phyloP scores from a whole-genome alignment of 257 asterid species.

The Lavandula angustifolia region DNA sequence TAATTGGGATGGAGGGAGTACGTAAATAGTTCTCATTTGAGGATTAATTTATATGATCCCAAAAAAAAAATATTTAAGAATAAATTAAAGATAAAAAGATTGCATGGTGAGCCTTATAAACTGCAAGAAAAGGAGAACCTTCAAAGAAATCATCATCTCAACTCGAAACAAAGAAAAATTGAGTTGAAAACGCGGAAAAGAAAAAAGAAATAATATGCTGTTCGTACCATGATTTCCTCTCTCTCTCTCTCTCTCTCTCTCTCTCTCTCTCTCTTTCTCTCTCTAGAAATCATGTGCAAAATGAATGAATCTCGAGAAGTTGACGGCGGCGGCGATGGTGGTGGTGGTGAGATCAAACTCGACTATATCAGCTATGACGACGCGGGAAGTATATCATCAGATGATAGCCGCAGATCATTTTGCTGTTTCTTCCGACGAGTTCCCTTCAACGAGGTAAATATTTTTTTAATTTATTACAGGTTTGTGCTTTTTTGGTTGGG shows the following conservation, averaged over 20 bases:
- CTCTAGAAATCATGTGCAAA: conserved; percentile 45
- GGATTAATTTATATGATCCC: no score
- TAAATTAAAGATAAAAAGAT: background rate
- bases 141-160: conserved; percentile 13
- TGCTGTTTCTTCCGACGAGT: conserved; percentile 35
- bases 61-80: background rate
- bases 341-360: conserved; percentile 5
- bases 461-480: background rate
- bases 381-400: conserved; percentile 13
- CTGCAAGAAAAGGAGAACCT: conserved; percentile 3
- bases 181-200: conserved; percentile 1
- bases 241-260: background rate
- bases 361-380: conserved; percentile 25
- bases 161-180: conserved; percentile 5
- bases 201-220: background rate
- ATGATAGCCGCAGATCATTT: conserved; percentile 21
- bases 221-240: conserved; percentile 6
- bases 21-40: no score
- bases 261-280: background rate
- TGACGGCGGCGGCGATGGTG: conserved; percentile 23
- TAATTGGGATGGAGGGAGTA: no score
- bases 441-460: conserved; percentile 44
- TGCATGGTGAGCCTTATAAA: background rate
- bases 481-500: no score
- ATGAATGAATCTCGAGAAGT: conserved; percentile 52